Evolutionary conservation across 2,329 filamentous ascomycete species (phyloP).

Genomic region (Tolypocladium sp.): DNA sequence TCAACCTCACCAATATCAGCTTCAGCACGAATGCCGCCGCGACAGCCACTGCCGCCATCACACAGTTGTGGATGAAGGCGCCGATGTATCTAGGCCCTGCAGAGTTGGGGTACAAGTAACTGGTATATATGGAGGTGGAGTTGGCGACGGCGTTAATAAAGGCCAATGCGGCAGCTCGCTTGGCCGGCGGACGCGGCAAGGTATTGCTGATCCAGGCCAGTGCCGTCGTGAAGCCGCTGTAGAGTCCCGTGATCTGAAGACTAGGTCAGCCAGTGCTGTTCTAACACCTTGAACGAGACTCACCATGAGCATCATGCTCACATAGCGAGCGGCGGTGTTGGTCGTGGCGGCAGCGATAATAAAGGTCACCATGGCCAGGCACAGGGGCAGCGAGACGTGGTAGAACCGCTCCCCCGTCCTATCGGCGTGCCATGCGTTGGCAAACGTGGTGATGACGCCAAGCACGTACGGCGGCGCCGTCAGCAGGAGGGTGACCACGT

Average conservation of each 20-base stretch:
- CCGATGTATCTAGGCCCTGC: conserved; percentile 35
- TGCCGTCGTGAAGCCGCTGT: conserved; percentile 57
- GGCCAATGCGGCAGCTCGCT: conserved; percentile 59
- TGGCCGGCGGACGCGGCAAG: conserved; percentile 65
- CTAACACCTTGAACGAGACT: not conserved
- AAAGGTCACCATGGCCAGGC: conserved; percentile 53
- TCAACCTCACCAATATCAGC: conserved; percentile 54
- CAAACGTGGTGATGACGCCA: conserved; percentile 49
- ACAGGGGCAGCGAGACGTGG: conserved; percentile 55
- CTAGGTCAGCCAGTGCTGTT: conserved; percentile 1
- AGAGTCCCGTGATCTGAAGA: conserved; percentile 43
- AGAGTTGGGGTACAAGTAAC: conserved; percentile 54
- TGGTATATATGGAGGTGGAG: conserved; percentile 56
- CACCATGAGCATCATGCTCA: conserved; percentile 64
- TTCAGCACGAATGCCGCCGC: conserved; percentile 52
- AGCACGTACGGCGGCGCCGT: conserved; percentile 59
- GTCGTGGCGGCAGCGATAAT: conserved; percentile 59
- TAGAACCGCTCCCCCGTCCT: conserved; percentile 61
- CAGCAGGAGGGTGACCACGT: conserved; percentile 51
- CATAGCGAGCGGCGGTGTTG: conserved; percentile 51
- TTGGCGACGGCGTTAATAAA: conserved; percentile 60
- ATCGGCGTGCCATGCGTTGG: conserved; percentile 64
- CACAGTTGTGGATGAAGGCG: conserved; percentile 61
- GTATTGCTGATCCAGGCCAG: conserved; percentile 70
- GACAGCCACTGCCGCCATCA: conserved; percentile 55